Evolutionary conservation across 2,329 filamentous ascomycete genomes (phyloP), one percentile per base, ranked within the genome.

Genomic region (Curvularia sp.): DNA sequence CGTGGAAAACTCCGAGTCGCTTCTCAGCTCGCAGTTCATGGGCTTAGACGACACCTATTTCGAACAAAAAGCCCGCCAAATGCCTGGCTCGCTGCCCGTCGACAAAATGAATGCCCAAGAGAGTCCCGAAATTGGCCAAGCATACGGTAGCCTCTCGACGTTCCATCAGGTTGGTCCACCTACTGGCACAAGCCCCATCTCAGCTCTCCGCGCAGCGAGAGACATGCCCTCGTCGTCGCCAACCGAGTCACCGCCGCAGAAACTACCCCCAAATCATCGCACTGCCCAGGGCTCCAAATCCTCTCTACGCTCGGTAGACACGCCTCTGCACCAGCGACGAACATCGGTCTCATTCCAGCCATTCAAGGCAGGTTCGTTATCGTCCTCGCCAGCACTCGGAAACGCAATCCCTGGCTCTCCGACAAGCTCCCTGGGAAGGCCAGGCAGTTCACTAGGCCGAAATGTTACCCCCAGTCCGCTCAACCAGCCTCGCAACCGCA

Each of bases 291-390:
- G 78, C 7, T 83, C 79, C 64, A 85, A 80, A 70, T 82, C 78
- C 56, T 83, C 78, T 53, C 76, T 81, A 56, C 79, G 81, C 39
- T 81, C 81, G 7, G 77, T 80, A 41, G 86, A 90, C 46, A 74
- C 73, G 43, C 81, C 80, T 22, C 71, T 77, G 22, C 79, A 84
- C 48, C 84, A 84, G 53, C 86, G 93, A 67, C 87, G 92, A 53
- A 89, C 91, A 6, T 97, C 92, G 0, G 86, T 97, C 22, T 96
- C 92, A 0, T 97, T 97, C 70, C 92, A 96, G 68, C 93, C 94
- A 0, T 99, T 99, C 82, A 99, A 99, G 78, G 92, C 93, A 13
- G 94, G 94, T 10, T 96, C 94, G 1, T 82, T 98, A n/a, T 96
- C 93, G 2, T 92, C 91, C 4, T 97, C 93, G 4, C 94, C 93